Base-by-base conservation (phyloP, 495 filamentous ascomycete genomes). In the Filosporella fistucella region DNA sequence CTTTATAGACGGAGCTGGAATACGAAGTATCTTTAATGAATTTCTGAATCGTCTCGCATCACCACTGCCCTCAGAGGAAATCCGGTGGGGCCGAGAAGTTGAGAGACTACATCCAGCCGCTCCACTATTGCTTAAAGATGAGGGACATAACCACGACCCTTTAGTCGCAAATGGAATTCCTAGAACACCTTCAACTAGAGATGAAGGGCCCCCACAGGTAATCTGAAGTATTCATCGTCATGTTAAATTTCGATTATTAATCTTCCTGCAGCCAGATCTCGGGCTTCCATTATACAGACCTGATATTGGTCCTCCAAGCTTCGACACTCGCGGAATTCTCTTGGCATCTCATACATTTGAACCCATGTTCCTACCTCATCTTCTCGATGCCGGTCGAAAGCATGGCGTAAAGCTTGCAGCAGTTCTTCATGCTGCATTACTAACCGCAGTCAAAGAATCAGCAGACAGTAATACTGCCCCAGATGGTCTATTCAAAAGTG, bases 11-110 rank as follows among this genome's bases (percentile, higher is more conserved):
- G 34, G 45, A 2, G 12, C 45, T 2, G 45, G 45, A 2, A 47
- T 47, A 5, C 20, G 22, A 18, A 29, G 16, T n/a, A 37, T 47
- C 21, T 14, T 47, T 7, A 47, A 47, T 28, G 45, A 47, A 34
- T 47, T 47, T n/a, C 21, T 47, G 5, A 18, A 21, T 12, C 22
- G 45, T 13, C 17, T 47, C 10, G 45, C 45, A 16, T 3, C 4
- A 13, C 45, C 32, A 1, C 14, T 39, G 22, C n/a, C 12, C 4
- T 22, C 6, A 7, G 34, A 39, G 16, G 34, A 5, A 21, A 12
- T 38, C 12, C 5, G 10, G 1, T 47, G 34, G 45, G 45, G 45
- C 3, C 8, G 30, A 10, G 45, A 47, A 23, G 34, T 39, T 3
- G 34, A 39, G 22, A 18, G 45, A 21, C 21, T 47, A 5, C 26